Percentiles rank a stretch among this genome's conserved stretches.
These are phyloP conservation scores for Mycena epipterygia DNA, from an alignment of 768 basidiomycete species.

Conservation along the genomic window DNA sequence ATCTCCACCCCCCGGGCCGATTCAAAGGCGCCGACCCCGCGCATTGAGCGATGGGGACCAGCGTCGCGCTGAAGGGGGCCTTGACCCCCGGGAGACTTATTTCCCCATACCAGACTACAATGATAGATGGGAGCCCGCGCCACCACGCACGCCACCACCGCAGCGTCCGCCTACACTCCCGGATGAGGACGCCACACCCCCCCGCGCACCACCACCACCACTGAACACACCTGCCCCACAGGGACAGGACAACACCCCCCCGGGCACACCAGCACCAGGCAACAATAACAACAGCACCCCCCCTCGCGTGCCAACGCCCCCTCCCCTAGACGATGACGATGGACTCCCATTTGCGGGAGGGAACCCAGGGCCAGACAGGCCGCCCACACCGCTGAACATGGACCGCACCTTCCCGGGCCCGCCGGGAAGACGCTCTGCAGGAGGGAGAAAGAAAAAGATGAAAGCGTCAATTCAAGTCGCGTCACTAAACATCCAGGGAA, in stretches of 20 bases:
- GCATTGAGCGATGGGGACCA: background rate
- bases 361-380: no score
- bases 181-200: no score
- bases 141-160: no score
- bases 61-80: background rate
- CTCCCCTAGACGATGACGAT: background rate
- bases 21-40: no score
- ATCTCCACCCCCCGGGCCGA: no score
- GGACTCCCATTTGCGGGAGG: background rate
- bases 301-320: background rate
- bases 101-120: no score
- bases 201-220: no score
- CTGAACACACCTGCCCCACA: no score
- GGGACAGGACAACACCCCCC: no score
- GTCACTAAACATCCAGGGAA: background rate
- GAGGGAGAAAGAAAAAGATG: background rate
- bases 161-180: no score
- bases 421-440: background rate
- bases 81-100: background rate
- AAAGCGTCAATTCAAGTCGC: background rate
- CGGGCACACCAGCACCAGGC: background rate
- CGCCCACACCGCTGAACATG: background rate
- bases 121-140: no score
- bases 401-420: background rate
- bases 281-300: background rate